Evolutionary conservation across 148 eudicot genomes (phyloP), one percentile per base, ranked within the genome.

Genomic region (Mesembryanthemum crystallinum): DNA sequence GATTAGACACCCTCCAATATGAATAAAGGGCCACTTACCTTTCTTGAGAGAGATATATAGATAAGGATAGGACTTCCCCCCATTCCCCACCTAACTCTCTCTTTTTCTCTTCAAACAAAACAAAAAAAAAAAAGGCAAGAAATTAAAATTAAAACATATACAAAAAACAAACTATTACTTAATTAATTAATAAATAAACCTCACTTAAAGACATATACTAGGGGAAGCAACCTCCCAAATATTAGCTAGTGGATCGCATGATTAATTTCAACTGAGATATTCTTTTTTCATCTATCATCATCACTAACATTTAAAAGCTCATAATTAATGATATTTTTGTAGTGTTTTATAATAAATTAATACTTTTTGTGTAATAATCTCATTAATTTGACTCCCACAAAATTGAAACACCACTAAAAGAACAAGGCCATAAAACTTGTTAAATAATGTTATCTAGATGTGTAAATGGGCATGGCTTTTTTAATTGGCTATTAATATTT

Each of bases 401-500:
- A 52, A 58, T 47, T 42, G 62, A 71, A 76, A 63, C 45, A 70
- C 71, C 20, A 71, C 43, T 51, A 7, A 27, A 24, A 54, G 82
- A 7, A 54, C 12, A 67, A 27, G 13, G 14, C 42, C 60, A 25
- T 18, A n/a, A 10, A 25, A 29, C 52, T 63, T 79, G 70, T 77
- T 30, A 47, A 68, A 68, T n/a, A 67, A 79, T 76, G 60, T 79
- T 79, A 79, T 79, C 82, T 43, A 32, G 69, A 78, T n/a, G n/a
- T 66, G 45, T 35, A 72, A 72, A 72, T 78, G 76, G 81, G 55
- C 30, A 64, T 37, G 76, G 72, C 77, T 78, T 74, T 77, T 63
- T 78, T 61, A 69, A 59, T 71, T 47, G 39, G 54, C 49, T 20
- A n/a, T n/a, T n/a, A n/a, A n/a, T n/a, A n/a, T n/a, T n/a, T n/a